A percentile compares a stretch with the other conserved stretches of the same genome.
Evolutionary conservation across 2,329 filamentous ascomycete genomes (phyloP).

Genomic region (Ophiostoma quercus): DNA sequence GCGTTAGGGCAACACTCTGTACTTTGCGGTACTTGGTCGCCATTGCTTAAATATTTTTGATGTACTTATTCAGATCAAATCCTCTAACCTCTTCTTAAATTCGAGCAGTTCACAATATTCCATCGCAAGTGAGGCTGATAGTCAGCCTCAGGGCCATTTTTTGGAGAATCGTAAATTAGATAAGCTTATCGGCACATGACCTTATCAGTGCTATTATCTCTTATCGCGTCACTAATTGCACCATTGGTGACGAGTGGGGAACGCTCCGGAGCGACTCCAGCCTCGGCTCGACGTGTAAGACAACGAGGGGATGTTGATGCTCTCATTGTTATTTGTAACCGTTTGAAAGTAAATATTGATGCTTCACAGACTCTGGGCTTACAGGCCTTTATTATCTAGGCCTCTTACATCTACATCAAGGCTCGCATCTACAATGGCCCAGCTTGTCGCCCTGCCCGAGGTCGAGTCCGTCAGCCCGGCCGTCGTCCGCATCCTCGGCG

Average conservation of each 20-base stretch:
- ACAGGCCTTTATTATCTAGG: background rate
- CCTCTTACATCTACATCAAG: background rate
- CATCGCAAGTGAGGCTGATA: background rate
- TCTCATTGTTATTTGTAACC: background rate
- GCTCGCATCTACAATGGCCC: conserved; percentile 34
- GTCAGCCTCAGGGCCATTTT: background rate
- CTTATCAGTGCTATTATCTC: conserved; percentile 20
- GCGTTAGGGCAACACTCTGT: background rate
- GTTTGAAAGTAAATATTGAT: background rate
- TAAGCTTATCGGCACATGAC: conserved; percentile 28
- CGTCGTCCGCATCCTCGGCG: conserved; percentile 79
- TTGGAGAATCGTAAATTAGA: conserved; percentile 13
- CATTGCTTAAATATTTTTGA: too few relatives aligned
- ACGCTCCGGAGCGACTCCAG: background rate
- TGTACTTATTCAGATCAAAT: too few relatives aligned
- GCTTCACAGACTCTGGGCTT: background rate
- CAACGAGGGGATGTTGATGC: conserved; percentile 7
- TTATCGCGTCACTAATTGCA: conserved; percentile 21
- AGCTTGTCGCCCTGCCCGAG: conserved; percentile 61
- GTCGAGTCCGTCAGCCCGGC: conserved; percentile 72
- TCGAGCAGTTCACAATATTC: too few relatives aligned
- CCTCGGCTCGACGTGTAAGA: conserved; percentile 12
- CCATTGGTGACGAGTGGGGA: conserved; percentile 5
- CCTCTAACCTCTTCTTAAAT: too few relatives aligned
- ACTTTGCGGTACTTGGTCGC: too few relatives aligned